Percentiles rank a stretch among this genome's conserved stretches.
phyloP scores from a whole-genome alignment of 1,284 basidiomycete genomes.

The Ganoderma meredithae region DNA sequence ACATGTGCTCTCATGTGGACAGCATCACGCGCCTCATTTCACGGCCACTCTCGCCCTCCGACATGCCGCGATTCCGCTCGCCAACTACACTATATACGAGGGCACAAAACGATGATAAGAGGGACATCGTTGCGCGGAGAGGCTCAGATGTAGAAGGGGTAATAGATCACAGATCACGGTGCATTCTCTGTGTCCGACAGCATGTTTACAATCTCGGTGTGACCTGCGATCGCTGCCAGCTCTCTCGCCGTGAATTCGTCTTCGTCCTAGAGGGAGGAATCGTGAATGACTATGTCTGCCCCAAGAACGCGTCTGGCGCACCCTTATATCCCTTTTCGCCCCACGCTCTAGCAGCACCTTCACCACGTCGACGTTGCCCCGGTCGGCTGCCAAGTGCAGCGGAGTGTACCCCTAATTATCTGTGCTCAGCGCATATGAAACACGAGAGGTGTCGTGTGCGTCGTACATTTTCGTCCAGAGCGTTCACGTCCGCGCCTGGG shows the following conservation, averaged over 20 bases:
- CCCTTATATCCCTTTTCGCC: constrained; percentile 71
- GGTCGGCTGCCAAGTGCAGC: constrained; percentile 85
- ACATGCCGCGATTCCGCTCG: constrained; percentile 2
- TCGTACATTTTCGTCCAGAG: constrained; percentile 72
- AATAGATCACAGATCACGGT: constrained; percentile 16
- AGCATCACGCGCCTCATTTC: background rate
- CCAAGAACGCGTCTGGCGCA: constrained; percentile 38
- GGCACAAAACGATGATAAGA: background rate
- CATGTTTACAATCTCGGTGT: constrained; percentile 62
- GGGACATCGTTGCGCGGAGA: background rate
- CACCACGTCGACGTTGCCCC: constrained; percentile 71
- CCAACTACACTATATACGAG: constrained; percentile 6
- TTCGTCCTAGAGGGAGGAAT: constrained; percentile 58
- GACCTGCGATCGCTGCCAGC: constrained; percentile 72
- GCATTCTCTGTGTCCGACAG: constrained; percentile 41
- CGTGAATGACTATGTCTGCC: constrained; percentile 8
- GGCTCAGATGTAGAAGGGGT: background rate
- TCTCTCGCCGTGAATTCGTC: constrained; percentile 74
- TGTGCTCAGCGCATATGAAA: background rate
- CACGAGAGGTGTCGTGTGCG: constrained; percentile 4
- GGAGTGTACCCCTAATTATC: constrained; percentile 81
- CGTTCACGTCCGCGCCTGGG: constrained; percentile 51
- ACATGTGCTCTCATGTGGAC: constrained; percentile 7
- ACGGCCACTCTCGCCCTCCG: background rate
- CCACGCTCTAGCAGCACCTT: constrained; percentile 69